phyloP scores from a whole-genome alignment of 495 filamentous ascomycete genomes.

The Bacidia rubella region DNA sequence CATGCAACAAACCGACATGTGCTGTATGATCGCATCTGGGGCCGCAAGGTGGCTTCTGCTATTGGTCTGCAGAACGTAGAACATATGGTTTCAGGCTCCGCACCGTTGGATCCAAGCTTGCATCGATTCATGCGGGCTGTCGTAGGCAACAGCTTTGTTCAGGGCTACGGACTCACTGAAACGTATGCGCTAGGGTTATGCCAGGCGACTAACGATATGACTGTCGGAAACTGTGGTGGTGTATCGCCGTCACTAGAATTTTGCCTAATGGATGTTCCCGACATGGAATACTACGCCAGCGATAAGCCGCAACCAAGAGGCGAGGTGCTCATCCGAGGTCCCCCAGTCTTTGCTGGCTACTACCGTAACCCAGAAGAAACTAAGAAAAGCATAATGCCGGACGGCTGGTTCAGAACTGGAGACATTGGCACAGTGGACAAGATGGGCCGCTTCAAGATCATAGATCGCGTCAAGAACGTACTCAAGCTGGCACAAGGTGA shows the following conservation, averaged over 20 bases:
- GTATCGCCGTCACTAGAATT: conserved; percentile 53
- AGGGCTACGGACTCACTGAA: conserved; percentile 93
- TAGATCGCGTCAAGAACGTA: conserved; percentile 96
- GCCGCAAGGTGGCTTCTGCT: conserved; percentile 69
- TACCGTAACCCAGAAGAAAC: conserved; percentile 83
- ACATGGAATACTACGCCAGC: conserved; percentile 84
- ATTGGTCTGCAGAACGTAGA: conserved; percentile 64
- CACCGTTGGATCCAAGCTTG: conserved; percentile 75
- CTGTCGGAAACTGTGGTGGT: conserved; percentile 68
- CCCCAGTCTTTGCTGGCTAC: conserved; percentile 69
- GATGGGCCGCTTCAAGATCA: conserved; percentile 76
- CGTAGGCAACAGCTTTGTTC: conserved; percentile 64
- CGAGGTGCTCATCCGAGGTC: conserved; percentile 73
- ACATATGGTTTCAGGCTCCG: conserved; percentile 76
- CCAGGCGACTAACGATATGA: conserved; percentile 57
- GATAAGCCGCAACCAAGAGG: conserved; percentile 91
- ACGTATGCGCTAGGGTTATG: conserved; percentile 68
- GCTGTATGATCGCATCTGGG: conserved; percentile 86
- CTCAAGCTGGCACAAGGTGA: conserved; percentile 96
- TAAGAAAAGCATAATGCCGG: conserved; percentile 61
- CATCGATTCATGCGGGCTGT: conserved; percentile 80
- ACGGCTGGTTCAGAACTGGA: conserved; percentile 95
- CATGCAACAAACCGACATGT: conserved; percentile 70
- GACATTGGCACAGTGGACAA: conserved; percentile 78
- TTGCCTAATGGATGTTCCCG: conserved; percentile 76